Base-by-base conservation (phyloP, 1,284 basidiomycete species). In the Termitomyces sp. region DNA sequence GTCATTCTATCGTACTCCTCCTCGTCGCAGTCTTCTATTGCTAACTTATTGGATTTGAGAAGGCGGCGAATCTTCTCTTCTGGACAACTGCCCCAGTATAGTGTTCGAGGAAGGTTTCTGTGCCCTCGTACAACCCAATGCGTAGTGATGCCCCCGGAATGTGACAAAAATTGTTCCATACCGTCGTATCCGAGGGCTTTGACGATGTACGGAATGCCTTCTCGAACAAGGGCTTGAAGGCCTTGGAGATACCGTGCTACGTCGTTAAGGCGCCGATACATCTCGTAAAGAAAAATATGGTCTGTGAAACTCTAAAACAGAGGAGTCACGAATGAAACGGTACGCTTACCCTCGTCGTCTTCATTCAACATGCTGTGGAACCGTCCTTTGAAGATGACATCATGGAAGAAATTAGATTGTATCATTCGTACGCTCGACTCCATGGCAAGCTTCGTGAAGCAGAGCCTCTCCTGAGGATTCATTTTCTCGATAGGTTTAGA, bases 201-300 rank as follows among this genome's bases (percentile, higher is more conserved):
- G 30, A 45, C 40, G 18, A 59, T 40, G 28, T 49, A 56, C 11
- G 50, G 34, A 11, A 59, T 49, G 26, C 52, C 55, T 6, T 13
- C 24, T 16, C 44, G 18, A 11, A 42, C 50, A 37, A 59, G 55
- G 10, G 49, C 35, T 2, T 21, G 18, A 24, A 44, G 47, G 31
- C 57, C 57, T 13, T 35, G 28, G 28, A 38, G 42, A 38, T 59
- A 59, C 18, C 42, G 41, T 11, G 53, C 55, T 19, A 59, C 37
- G 14, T 47, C 46, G 21, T 40, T 34, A 31, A 59, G 40, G 33
- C 53, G 46, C 19, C 49, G 37, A 38, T 53, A 50, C 13, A 59
- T 21, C 24, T 56, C 55, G 21, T 49, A 43, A 19, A 59, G 45
- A 31, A 57, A 59, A 5, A 55, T 28, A 33, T 49, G 47, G 41